These are phyloP conservation scores for Capsella rubella DNA, from an alignment of 441 rosid species.

Conservation along the genomic window DNA sequence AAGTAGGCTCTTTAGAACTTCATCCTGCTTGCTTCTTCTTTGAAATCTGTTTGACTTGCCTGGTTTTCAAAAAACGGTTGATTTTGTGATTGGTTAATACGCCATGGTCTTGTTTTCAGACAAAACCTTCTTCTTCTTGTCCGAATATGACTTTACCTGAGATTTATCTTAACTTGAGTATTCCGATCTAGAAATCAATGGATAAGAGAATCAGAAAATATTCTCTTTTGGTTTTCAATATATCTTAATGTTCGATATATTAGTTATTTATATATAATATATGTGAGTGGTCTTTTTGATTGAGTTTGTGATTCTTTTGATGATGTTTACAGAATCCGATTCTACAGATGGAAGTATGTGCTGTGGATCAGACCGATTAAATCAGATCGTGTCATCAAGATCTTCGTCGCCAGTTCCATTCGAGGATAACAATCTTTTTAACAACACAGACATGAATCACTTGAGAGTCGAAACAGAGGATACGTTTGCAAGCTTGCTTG, in stretches of 20 bases:
- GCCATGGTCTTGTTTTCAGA: constrained; percentile 25
- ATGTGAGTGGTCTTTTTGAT: constrained; percentile 8
- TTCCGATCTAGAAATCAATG: constrained; percentile 26
- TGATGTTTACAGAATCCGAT: constrained; percentile 43
- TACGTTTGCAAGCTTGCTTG: constrained; percentile 70
- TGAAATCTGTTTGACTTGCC: constrained; percentile 41
- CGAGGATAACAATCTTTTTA: constrained; percentile 44
- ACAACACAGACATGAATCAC: constrained; percentile 62
- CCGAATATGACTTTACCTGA: constrained; percentile 26
- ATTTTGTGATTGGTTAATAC: constrained; percentile 17
- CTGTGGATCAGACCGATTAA: constrained; percentile 54
- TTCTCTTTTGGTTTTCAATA: constrained; percentile 18
- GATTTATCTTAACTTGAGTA: background rate
- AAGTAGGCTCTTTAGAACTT: constrained; percentile 20
- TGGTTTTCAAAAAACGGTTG: constrained; percentile 13
- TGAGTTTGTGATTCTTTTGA: background rate
- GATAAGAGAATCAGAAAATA: background rate
- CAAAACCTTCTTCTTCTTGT: constrained; percentile 13
- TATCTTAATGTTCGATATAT: background rate
- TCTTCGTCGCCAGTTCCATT: constrained; percentile 37
- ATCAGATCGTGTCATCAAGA: constrained; percentile 32
- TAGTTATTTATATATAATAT: background rate
- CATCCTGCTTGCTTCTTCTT: constrained; percentile 28
- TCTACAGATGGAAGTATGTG: constrained; percentile 59
- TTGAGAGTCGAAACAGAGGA: constrained; percentile 70